Base-by-base conservation (phyloP, 805 yeast species). In the Cyberlindnera suaveolens region DNA sequence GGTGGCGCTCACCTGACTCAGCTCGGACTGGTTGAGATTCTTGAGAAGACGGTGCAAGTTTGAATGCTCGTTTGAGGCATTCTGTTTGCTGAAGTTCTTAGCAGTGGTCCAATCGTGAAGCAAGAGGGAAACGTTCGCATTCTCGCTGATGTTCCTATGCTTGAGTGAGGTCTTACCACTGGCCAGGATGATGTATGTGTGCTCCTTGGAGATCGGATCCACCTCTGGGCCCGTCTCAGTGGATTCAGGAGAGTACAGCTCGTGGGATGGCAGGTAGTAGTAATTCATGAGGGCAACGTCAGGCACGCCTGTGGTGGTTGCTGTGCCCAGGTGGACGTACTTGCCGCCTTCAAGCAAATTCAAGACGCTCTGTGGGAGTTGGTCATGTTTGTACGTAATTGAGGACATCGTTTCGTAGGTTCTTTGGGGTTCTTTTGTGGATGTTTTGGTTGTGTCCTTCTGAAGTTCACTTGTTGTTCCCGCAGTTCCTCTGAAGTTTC, bases 241-340 rank as follows among this genome's bases (percentile, higher is more conserved):
- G 4, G 41, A 39, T 8, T 50, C 37, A 4, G 34, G 45, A 0
- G 42, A 31, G 49, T 50, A 71, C 1, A 67, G 56, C 20, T 67
- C 63, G 15, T 60, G 56, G 6, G 72, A 60, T 5, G 71, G 67
- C 17, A 82, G 63, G 59, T 80, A 86, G 4, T 90, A 80, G 63
- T 86, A 91, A 64, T 87, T 91, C 98, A 91, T 91, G 49, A 91
- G 71, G 16, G 93, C 77, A 3, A 89, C 96, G 47, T 90, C 93
- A 6, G 98, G 98, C 36, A 78, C 63, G 36, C 85, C 74, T 8
- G 61, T 48, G 9, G 61, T 60, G 40, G 70, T 67, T 46, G 88
- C 77, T 2, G 98, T 91, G 3, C 91, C 97, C 38, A 90, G 70
- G 61, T 90, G 97, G 33, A 90, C 78, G 61, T 78, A 84, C 49